These are phyloP conservation scores for Globisporangium cederbergense DNA, from an alignment of 352 stramenopile species.

Conservation along the genomic window DNA sequence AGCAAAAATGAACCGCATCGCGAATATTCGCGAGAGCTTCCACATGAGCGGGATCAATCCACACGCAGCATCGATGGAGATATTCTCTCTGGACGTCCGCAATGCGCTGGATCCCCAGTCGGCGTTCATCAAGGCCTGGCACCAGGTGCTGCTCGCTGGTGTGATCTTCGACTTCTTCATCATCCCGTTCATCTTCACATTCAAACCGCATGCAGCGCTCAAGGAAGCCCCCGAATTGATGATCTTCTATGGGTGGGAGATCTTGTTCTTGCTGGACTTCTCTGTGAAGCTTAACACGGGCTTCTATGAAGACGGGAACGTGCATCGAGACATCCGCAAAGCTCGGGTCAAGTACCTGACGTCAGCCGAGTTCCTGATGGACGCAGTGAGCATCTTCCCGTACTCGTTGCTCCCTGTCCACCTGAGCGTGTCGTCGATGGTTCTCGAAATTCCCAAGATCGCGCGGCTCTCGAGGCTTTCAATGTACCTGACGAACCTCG, in stretches of 20 bases:
- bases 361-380: slow-evolving; percentile 41
- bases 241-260: slow-evolving; percentile 31
- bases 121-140: slow-evolving; percentile 39
- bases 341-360: slow-evolving; percentile 44
- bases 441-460: slow-evolving; percentile 42
- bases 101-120: slow-evolving; percentile 54
- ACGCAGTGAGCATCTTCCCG: slow-evolving; percentile 48
- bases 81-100: slow-evolving; percentile 18
- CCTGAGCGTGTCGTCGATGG: slow-evolving; percentile 7
- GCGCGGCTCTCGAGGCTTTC: slow-evolving; percentile 37
- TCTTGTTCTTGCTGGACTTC: slow-evolving; percentile 53
- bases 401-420: slow-evolving; percentile 24
- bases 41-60: not conserved
- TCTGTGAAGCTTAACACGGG: slow-evolving; percentile 53
- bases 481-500: slow-evolving; percentile 46
- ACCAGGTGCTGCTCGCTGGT: slow-evolving; percentile 47
- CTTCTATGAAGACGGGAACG: slow-evolving; percentile 56
- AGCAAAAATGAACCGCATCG: slow-evolving; percentile 7
- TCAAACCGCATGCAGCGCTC: slow-evolving; percentile 26
- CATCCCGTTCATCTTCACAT: slow-evolving; percentile 52
- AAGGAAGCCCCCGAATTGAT: slow-evolving; percentile 20
- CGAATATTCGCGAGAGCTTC: slow-evolving; percentile 15
- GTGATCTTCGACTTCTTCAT: slow-evolving; percentile 56
- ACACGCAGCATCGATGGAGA: slow-evolving; percentile 1
- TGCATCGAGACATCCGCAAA: slow-evolving; percentile 41